A percentile compares a stretch with the other conserved stretches of the same genome.
Conservation (phyloP, 2,329 filamentous ascomycete genomes). For the Colletotrichum tropicicola region DNA sequence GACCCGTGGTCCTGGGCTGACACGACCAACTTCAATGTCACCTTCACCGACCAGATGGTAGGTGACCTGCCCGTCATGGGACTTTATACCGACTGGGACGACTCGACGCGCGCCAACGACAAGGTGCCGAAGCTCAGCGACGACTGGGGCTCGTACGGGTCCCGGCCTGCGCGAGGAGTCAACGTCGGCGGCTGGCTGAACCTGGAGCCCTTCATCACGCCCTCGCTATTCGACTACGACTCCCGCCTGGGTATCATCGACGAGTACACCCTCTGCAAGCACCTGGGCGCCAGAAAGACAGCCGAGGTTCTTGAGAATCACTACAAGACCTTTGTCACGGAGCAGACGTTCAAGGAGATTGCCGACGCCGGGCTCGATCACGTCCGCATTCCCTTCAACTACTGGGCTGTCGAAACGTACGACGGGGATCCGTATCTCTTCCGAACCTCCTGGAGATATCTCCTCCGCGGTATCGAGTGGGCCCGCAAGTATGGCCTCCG, state of each 20-base stretch:
- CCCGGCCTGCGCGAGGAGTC: conserved; percentile 84
- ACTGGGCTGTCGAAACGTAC: conserved; percentile 92
- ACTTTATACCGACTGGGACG: conserved; percentile 85
- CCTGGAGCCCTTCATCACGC: conserved; percentile 94
- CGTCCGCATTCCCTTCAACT: conserved; percentile 93
- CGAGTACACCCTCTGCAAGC: conserved; percentile 81
- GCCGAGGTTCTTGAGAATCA: conserved; percentile 83
- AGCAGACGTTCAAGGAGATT: conserved; percentile 86
- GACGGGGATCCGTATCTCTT: conserved; percentile 88
- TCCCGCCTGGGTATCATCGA: conserved; percentile 76
- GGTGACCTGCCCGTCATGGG: conserved; percentile 94
- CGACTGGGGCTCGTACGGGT: conserved; percentile 79
- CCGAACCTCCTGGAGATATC: conserved; percentile 90
- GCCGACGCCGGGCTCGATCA: conserved; percentile 91
- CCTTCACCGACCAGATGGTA: conserved; percentile 86
- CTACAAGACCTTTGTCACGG: conserved; percentile 88
- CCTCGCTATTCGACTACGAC: conserved; percentile 84
- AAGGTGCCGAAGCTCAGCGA: conserved; percentile 82
- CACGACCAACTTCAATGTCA: conserved; percentile 91
- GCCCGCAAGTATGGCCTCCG: conserved; percentile 90
- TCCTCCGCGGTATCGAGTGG: conserved; percentile 92
- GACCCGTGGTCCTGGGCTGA: conserved; percentile 95
- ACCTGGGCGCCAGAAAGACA: conserved; percentile 73
- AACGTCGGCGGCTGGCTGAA: conserved; percentile 95
- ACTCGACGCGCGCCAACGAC: conserved; percentile 79